These are phyloP conservation scores for Trapa bicornis DNA, from an alignment of 345 rosid species.

Conservation along the genomic window DNA sequence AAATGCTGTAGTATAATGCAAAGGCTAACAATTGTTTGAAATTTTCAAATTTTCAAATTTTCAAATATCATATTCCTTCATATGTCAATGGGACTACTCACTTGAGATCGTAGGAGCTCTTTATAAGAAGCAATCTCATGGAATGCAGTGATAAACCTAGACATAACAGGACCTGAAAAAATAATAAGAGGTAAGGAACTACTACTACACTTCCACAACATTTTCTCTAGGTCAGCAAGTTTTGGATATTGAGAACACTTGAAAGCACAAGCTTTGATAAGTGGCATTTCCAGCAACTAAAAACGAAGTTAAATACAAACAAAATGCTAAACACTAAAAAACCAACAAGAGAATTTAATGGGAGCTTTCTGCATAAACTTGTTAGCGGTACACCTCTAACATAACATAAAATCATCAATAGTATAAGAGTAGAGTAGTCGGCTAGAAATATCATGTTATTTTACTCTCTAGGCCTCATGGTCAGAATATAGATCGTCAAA, in stretches of 20 bases:
- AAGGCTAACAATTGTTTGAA: neutral
- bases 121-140: constrained; percentile 69
- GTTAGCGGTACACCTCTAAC: neutral
- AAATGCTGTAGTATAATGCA: neutral
- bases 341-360: neutral
- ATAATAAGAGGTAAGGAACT: constrained; percentile 10
- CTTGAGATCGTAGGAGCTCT: constrained; percentile 79
- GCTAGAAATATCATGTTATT: too few relatives aligned
- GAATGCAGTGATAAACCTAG: constrained; percentile 57
- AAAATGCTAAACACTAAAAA: neutral
- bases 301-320: neutral
- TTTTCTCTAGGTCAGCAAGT: too few relatives aligned
- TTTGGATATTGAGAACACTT: neutral
- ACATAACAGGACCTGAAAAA: constrained; percentile 58
- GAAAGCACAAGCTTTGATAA: neutral
- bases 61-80: neutral
- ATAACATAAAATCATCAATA: neutral
- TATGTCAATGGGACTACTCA: constrained; percentile 23
- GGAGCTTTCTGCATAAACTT: neutral
- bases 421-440: too few relatives aligned
- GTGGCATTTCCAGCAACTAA: neutral
- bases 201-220: neutral
- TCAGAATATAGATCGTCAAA: too few relatives aligned
- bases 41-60: neutral
- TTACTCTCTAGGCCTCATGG: too few relatives aligned